phyloP scores from a whole-genome alignment of 306 rosid species.

The Quercus cerris region DNA sequence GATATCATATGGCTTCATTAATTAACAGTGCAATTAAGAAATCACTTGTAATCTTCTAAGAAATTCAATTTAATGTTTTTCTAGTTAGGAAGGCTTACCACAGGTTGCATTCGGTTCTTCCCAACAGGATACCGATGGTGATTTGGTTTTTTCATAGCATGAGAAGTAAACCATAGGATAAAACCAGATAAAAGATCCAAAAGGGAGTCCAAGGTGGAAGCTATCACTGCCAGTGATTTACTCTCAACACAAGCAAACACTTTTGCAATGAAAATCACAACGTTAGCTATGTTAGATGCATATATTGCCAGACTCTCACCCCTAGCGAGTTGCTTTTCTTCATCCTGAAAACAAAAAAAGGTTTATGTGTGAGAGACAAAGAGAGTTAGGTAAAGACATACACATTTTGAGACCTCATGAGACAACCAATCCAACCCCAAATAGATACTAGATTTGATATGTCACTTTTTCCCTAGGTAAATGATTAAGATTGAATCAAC shows the following conservation, averaged over 20 bases:
- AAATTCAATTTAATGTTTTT: background rate
- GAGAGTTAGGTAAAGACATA: background rate
- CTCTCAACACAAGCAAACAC: conserved; percentile 76
- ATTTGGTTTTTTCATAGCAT: conserved; percentile 85
- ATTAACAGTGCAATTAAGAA: no score
- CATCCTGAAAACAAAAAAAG: conserved; percentile 33
- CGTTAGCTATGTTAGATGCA: conserved; percentile 69
- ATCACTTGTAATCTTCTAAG: no score
- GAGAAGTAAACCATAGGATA: conserved; percentile 79
- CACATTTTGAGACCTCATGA: background rate
- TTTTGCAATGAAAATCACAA: conserved; percentile 71
- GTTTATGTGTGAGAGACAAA: background rate
- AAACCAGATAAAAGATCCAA: conserved; percentile 92
- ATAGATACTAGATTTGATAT: background rate
- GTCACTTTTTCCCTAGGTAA: no score
- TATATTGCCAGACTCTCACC: conserved; percentile 65
- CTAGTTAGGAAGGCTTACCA: conserved; percentile 39
- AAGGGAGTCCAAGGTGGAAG: conserved; percentile 90
- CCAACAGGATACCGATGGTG: conserved; percentile 73
- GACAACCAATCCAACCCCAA: background rate
- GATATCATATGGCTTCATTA: no score
- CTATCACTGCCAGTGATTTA: conserved; percentile 90
- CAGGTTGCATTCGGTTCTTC: conserved; percentile 92
- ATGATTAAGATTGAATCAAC: no score
- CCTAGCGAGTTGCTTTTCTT: conserved; percentile 44